A percentile compares a stretch with the other conserved stretches of the same genome.
phyloP scores from a whole-genome alignment of 2,329 filamentous ascomycete genomes.

The Cladosporium sp. region DNA sequence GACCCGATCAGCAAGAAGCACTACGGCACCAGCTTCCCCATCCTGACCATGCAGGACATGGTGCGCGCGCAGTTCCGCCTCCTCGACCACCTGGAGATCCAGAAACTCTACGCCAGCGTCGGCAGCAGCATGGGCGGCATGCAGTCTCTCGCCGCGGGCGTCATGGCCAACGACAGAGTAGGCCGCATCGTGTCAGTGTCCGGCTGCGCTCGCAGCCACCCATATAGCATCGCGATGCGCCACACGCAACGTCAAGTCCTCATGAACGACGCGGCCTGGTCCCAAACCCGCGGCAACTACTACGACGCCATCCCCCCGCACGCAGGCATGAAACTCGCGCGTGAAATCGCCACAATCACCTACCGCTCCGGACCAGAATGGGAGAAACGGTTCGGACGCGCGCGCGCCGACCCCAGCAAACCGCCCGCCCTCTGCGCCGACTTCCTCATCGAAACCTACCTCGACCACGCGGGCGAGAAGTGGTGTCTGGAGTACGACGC shows the following conservation, averaged over 20 bases:
- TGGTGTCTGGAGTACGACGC: slow-evolving; percentile 96
- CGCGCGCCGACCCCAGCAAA: slow-evolving; percentile 78
- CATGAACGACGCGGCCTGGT: slow-evolving; percentile 98
- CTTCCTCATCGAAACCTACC: slow-evolving; percentile 95
- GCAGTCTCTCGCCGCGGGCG: slow-evolving; percentile 86
- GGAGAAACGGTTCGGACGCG: slow-evolving; percentile 89
- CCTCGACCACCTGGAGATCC: slow-evolving; percentile 72
- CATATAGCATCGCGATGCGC: slow-evolving; percentile 97
- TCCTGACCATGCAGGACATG: slow-evolving; percentile 96
- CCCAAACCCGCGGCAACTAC: slow-evolving; percentile 72
- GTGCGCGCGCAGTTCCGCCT: slow-evolving; percentile 91
- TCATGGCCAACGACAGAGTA: slow-evolving; percentile 77
- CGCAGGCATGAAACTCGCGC: slow-evolving; percentile 93
- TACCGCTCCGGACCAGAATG: slow-evolving; percentile 96
- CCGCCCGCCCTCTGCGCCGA: slow-evolving; percentile 94
- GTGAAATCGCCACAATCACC: slow-evolving; percentile 96
- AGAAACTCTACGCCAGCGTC: slow-evolving; percentile 82
- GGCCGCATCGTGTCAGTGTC: slow-evolving; percentile 82
- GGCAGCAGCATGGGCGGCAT: slow-evolving; percentile 98
- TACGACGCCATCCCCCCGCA: slow-evolving; percentile 86
- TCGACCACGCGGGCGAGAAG: slow-evolving; percentile 97
- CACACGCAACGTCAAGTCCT: slow-evolving; percentile 96
- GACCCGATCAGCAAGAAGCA: slow-evolving; percentile 83
- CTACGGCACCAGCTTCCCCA: slow-evolving; percentile 93
- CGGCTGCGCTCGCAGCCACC: slow-evolving; percentile 89